These are phyloP conservation scores for Ochromonas danica DNA, from an alignment of 108 stramenopile genomes.

Conservation along the genomic window DNA sequence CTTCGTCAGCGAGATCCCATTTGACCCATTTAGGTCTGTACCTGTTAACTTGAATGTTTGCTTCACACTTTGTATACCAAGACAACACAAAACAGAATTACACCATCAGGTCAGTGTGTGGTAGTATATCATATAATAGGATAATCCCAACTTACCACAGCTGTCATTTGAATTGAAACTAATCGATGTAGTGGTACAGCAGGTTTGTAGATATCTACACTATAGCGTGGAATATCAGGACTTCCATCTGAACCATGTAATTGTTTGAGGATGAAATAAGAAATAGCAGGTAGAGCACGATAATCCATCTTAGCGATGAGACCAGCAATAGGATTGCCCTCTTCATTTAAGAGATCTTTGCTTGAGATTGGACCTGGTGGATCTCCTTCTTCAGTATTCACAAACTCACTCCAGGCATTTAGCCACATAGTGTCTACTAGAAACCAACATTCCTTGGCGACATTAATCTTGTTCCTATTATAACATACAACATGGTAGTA, in stretches of 20 bases:
- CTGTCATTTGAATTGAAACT: not conserved
- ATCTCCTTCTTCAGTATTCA: not conserved
- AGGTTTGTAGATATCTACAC: slow-evolving; percentile 1
- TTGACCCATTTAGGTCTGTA: slow-evolving; percentile 2
- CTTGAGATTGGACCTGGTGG: not conserved
- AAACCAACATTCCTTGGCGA: slow-evolving; percentile 31
- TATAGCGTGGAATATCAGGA: not conserved
- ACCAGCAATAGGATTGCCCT: not conserved
- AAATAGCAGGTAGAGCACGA: not conserved
- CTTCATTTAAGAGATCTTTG: not conserved
- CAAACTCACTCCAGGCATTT: slow-evolving; percentile 2
- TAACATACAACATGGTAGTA: no score
- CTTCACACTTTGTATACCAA: no score
- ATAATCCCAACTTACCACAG: not conserved
- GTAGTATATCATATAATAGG: not conserved
- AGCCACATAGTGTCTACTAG: not conserved
- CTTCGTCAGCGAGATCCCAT: slow-evolving; percentile 5
- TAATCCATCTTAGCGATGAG: slow-evolving; percentile 5
- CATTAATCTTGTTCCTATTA: no score
- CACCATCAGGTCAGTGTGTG: not conserved
- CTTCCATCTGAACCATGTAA: not conserved
- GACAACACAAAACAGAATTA: not conserved
- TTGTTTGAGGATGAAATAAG: not conserved
- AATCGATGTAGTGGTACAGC: not conserved
- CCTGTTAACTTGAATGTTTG: not conserved